Conservation (phyloP, 257 asterid species). For the Solanum dulcamara region DNA sequence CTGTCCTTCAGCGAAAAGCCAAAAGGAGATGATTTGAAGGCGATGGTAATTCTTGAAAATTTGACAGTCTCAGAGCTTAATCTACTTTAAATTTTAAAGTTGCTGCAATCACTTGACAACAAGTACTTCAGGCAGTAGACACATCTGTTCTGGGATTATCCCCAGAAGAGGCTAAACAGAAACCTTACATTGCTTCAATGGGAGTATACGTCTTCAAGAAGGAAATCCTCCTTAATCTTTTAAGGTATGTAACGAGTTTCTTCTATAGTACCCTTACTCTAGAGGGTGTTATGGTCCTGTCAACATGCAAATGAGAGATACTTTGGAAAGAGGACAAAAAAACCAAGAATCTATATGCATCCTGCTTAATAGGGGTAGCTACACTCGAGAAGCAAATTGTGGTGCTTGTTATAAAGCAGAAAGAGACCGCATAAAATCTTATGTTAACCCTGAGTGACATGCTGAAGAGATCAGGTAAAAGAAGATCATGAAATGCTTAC, state of each 20-base stretch:
- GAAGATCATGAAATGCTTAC: neutral
- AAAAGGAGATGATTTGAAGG: conserved; percentile 65
- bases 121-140: conserved; percentile 69
- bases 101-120: conserved; percentile 1
- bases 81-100: neutral
- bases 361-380: neutral
- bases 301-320: neutral
- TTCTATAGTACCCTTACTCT: neutral
- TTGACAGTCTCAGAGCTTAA: neutral
- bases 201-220: conserved; percentile 95
- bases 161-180: conserved; percentile 71
- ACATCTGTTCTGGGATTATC: conserved; percentile 85
- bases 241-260: conserved; percentile 37
- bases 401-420: neutral
- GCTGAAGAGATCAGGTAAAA: conserved; percentile 1
- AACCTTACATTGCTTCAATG: conserved; percentile 97
- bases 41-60: conserved; percentile 50
- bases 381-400: neutral
- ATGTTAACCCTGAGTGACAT: neutral
- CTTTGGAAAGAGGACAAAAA: neutral
- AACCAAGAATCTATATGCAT: neutral
- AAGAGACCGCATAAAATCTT: neutral
- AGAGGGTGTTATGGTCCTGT: neutral
- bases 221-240: conserved; percentile 79
- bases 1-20: conserved; percentile 81